These are phyloP conservation scores for Piper betle DNA, from an alignment of 164 flowering plant species.

Conservation along the genomic window DNA sequence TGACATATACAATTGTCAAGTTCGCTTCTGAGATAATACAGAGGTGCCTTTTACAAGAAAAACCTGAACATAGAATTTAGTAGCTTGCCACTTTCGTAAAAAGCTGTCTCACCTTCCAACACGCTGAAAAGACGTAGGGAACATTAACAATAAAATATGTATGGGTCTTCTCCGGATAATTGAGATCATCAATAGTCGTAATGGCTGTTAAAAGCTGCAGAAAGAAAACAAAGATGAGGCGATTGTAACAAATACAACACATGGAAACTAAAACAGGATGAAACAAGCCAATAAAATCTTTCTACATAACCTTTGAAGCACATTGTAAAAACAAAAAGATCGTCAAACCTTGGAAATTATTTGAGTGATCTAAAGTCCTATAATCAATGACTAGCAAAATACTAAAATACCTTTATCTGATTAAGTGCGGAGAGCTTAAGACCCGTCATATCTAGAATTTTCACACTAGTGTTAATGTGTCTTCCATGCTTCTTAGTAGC, in stretches of 20 bases:
- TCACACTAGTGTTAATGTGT: conserved; percentile 63
- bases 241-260: too few species aligned
- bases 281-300: not conserved
- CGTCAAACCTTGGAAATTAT: too few species aligned
- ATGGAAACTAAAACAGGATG: not conserved
- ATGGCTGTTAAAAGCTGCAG: conserved; percentile 76
- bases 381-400: too few species aligned
- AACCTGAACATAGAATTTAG: not conserved
- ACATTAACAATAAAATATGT: conserved; percentile 88
- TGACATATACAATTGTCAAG: conserved; percentile 14
- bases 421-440: conserved; percentile 78
- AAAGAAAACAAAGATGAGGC: not conserved
- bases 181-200: conserved; percentile 86
- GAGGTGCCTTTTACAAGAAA: not conserved
- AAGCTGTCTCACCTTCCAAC: conserved; percentile 78
- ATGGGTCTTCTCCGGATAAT: conserved; percentile 97
- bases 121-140: conserved; percentile 87
- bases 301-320: not conserved
- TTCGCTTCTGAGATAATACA: not conserved
- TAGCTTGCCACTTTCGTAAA: not conserved
- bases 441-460: conserved; percentile 95
- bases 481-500: conserved; percentile 61
- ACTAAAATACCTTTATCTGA: conserved; percentile 58
- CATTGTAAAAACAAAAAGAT: too few species aligned
- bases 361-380: too few species aligned